Conservation (phyloP, 2,329 filamentous ascomycete genomes). For the Trichoderma citrinoviride region DNA sequence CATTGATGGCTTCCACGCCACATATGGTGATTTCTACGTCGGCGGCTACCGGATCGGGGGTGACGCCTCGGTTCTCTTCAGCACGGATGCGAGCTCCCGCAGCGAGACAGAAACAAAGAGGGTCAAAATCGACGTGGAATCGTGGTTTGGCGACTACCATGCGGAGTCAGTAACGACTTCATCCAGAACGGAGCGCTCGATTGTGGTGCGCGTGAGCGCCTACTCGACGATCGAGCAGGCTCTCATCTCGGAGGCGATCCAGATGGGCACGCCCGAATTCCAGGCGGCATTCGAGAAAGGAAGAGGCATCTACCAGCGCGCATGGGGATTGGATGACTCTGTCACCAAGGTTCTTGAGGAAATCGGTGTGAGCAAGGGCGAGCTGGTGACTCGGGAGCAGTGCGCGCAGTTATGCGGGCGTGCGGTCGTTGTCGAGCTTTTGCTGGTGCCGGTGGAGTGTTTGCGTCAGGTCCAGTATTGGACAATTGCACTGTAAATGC, state of each 20-base stretch:
- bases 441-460: not conserved
- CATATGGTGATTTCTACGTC: not conserved
- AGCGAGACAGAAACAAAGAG: not conserved
- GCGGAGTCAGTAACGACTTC: not conserved
- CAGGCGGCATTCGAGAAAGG: not conserved
- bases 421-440: not conserved
- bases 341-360: not conserved
- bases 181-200: not conserved
- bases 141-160: not conserved
- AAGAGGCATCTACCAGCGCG: not conserved
- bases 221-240: not conserved
- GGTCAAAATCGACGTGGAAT: not conserved
- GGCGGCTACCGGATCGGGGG: not conserved
- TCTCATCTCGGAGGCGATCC: not conserved
- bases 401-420: not conserved
- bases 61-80: not conserved
- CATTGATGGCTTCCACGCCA: not conserved
- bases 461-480: not conserved
- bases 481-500: not conserved
- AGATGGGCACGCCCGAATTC: not conserved
- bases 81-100: not conserved
- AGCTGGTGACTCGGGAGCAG: not conserved
- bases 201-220: not conserved
- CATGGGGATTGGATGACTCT: not conserved
- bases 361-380: not conserved